Conservation (phyloP, 371 early-diverging fungal genomes). For the Mucor plumbeus region DNA sequence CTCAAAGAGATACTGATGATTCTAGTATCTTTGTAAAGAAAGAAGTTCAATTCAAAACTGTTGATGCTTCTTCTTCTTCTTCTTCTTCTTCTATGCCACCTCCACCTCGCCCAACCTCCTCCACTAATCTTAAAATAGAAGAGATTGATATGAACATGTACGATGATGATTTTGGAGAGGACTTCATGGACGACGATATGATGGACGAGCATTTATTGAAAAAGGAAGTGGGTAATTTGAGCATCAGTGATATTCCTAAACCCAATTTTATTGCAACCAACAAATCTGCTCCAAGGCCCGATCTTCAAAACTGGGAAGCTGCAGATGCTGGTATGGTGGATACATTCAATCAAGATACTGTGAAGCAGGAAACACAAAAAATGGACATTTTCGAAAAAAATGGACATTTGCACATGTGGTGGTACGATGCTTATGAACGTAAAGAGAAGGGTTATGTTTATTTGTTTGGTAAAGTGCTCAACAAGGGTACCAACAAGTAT, state of each 20-base stretch:
- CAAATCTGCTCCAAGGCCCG: slow-evolving; percentile 10
- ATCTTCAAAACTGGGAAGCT: slow-evolving; percentile 38
- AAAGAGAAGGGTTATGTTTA: slow-evolving; percentile 80
- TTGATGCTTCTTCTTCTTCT: not conserved
- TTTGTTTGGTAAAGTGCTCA: slow-evolving; percentile 86
- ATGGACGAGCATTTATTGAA: slow-evolving; percentile 16
- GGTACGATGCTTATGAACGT: slow-evolving; percentile 93
- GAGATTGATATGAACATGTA: not conserved
- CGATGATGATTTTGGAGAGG: not conserved
- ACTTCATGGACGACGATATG: slow-evolving; percentile 23
- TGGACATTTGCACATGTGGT: slow-evolving; percentile 77
- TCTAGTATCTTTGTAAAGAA: slow-evolving; percentile 8
- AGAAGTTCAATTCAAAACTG: not conserved
- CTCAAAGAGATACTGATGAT: not conserved
- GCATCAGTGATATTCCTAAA: not conserved
- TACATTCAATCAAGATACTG: slow-evolving; percentile 24
- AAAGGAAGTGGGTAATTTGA: slow-evolving; percentile 20
- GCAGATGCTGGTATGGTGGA: slow-evolving; percentile 31
- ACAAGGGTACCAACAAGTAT: slow-evolving; percentile 54
- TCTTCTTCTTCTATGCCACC: not conserved
- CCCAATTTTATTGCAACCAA: slow-evolving; percentile 14
- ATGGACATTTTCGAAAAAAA: slow-evolving; percentile 62
- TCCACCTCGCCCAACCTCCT: not conserved
- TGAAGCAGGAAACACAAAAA: slow-evolving; percentile 23
- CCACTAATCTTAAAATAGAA: not conserved